Evolutionary conservation across 176 grass and related monocot genomes (phyloP).

Genomic region (Microstegium vimineum): DNA sequence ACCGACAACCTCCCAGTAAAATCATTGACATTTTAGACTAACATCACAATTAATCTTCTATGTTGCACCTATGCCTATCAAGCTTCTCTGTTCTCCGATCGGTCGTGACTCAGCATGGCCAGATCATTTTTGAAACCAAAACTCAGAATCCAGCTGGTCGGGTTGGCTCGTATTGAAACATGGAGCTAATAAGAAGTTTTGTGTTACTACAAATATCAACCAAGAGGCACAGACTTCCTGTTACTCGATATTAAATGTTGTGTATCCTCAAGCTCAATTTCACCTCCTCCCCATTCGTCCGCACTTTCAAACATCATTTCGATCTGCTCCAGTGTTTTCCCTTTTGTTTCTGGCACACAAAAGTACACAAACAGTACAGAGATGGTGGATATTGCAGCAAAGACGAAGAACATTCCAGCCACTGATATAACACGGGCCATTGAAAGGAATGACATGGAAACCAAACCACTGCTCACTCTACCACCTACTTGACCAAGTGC

Average conservation of each 20-base stretch:
- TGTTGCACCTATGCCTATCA: slow-evolving; percentile 6
- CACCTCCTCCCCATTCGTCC: slow-evolving; percentile 55
- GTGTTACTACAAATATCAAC: slow-evolving; percentile 22
- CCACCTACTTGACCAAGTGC: slow-evolving; percentile 83
- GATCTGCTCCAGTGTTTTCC: slow-evolving; percentile 86
- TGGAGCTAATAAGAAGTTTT: slow-evolving; percentile 7
- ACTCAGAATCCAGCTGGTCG: neutral
- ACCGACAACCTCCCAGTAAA: neutral
- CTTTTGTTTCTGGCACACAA: slow-evolving; percentile 86
- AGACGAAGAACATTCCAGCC: slow-evolving; percentile 70
- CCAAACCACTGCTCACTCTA: slow-evolving; percentile 77
- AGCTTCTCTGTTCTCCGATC: neutral
- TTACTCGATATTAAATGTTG: slow-evolving; percentile 48
- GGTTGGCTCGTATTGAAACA: slow-evolving; percentile 2
- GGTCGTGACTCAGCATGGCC: neutral
- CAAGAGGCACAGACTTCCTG: slow-evolving; percentile 38
- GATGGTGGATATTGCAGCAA: slow-evolving; percentile 50
- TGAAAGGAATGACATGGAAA: slow-evolving; percentile 92
- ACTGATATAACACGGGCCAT: slow-evolving; percentile 69
- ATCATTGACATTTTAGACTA: neutral
- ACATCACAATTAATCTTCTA: slow-evolving; percentile 23
- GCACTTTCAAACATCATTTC: slow-evolving; percentile 76
- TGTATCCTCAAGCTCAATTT: slow-evolving; percentile 72
- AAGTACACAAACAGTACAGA: slow-evolving; percentile 73
- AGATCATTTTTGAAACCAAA: slow-evolving; percentile 8